Conservation (phyloP, 2,329 filamentous ascomycete species). For the Cercospora sp. region DNA sequence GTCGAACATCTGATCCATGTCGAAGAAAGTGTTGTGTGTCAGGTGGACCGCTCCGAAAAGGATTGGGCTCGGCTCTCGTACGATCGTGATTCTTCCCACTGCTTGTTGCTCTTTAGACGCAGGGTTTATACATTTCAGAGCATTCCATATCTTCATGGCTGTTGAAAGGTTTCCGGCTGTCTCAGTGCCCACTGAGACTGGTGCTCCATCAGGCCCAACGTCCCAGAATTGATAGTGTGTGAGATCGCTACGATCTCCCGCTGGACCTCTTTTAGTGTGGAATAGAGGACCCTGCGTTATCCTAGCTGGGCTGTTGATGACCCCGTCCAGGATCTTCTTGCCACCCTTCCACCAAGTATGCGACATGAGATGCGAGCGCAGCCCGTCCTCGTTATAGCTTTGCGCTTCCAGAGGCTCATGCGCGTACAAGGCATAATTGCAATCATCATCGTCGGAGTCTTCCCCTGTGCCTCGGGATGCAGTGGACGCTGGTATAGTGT, state of each 20-base stretch:
- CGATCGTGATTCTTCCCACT: conserved; percentile 61
- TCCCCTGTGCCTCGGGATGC: conserved; percentile 35
- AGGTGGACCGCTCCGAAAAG: conserved; percentile 62
- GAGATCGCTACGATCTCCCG: conserved; percentile 46
- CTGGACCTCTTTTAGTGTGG: conserved; percentile 43
- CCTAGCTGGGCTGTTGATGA: conserved; percentile 49
- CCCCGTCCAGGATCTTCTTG: conserved; percentile 43
- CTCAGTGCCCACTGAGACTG: conserved; percentile 42
- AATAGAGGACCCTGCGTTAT: conserved; percentile 49
- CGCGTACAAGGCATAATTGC: conserved; percentile 44
- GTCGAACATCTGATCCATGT: conserved; percentile 62
- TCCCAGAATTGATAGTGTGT: conserved; percentile 62
- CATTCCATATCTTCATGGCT: conserved; percentile 40
- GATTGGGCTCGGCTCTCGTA: conserved; percentile 62
- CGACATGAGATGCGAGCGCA: conserved; percentile 48
- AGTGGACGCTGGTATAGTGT: conserved; percentile 24
- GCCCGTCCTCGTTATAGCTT: conserved; percentile 47
- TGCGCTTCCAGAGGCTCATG: conserved; percentile 44
- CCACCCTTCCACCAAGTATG: conserved; percentile 48
- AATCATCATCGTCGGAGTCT: conserved; percentile 42
- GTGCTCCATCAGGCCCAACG: conserved; percentile 50
- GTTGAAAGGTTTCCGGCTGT: conserved; percentile 40
- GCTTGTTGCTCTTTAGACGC: conserved; percentile 46
- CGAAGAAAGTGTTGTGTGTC: conserved; percentile 59
- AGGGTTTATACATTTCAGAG: conserved; percentile 42